Conservation (phyloP, 768 basidiomycete species). For the Lactarius psammicola region DNA sequence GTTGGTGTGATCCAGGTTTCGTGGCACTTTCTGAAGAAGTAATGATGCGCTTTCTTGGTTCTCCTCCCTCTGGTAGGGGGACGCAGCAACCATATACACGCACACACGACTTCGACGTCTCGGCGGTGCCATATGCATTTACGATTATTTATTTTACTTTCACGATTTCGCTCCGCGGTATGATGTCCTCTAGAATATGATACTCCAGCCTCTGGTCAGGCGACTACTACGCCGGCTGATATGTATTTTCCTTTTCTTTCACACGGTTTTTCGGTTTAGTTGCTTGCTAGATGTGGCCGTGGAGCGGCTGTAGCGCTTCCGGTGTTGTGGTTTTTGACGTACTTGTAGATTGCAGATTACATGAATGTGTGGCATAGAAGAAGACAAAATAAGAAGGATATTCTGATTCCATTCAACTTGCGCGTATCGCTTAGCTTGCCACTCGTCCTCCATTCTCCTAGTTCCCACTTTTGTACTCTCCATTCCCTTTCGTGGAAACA, state of each 20-base stretch:
- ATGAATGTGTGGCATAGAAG: conserved; percentile 19
- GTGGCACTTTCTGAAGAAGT: conserved; percentile 17
- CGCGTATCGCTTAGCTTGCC: neutral
- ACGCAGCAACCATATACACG: neutral
- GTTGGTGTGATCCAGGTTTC: conserved; percentile 8
- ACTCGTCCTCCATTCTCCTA: neutral
- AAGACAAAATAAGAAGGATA: conserved; percentile 18
- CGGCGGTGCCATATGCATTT: conserved; percentile 1
- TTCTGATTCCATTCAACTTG: neutral
- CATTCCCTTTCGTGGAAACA: neutral
- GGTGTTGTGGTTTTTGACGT: conserved; percentile 19
- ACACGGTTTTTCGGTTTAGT: neutral
- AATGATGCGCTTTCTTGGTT: neutral
- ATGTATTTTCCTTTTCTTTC: conserved; percentile 8
- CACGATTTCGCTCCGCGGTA: conserved; percentile 2
- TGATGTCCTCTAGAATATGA: conserved; percentile 8
- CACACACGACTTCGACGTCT: neutral
- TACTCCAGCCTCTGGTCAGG: conserved; percentile 21
- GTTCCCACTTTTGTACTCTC: neutral
- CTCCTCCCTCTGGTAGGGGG: conserved; percentile 26
- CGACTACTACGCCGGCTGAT: conserved; percentile 14
- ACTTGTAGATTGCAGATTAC: conserved; percentile 23
- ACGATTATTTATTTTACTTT: neutral
- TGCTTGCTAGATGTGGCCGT: conserved; percentile 19
- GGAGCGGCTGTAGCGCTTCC: conserved; percentile 4